Evolutionary conservation across 345 rosid genomes (phyloP), one percentile per base, ranked within the genome.

Genomic region (Carallia pectinifolia): DNA sequence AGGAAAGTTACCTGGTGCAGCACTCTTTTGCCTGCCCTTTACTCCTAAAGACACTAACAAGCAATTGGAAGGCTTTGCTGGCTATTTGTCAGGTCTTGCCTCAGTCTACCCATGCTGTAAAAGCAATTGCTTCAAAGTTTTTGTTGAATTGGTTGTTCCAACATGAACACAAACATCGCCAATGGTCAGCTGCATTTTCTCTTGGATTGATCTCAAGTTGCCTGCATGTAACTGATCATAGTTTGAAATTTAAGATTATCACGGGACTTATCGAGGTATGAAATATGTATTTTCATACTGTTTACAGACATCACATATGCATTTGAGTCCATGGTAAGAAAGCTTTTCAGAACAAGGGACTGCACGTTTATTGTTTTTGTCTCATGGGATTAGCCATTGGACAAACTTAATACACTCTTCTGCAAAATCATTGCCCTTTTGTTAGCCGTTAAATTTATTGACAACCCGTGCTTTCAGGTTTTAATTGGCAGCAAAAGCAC

Each of bases 111-210:
- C 91, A 93, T 85, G 74, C 79, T 39, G 78, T 87, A 30, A 87
- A 88, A 77, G 83, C 96, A 61, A 67, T 90, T 75, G 98, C 89
- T 63, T 93, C 96, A 33, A 89, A 85, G 80, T 93, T 88, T 85
- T 85, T 93, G 31, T 59, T 89, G 78, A 83, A 79, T 68, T 89
- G 96, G 97, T 71, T 93, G 77, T 85, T 81, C 82, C 87, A 89
- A 83, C 81, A 85, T 81, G 90, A 91, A 66, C 97, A 89, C 78
- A 96, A 93, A 74, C 85, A 91, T 74, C 89, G 95, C 77, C 97
- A 93, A 73, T 93, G 97, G 98, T 83, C 97, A 44, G 94, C 98
- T 70, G 93, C 90, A 72, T 81, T 93, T 68, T 87, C 98, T 80
- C 92, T 93, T 83, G 98, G 98, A 77, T 80, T 89, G 79, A 82